Percentiles rank a stretch among this genome's conserved stretches.
phyloP scores from a whole-genome alignment of 495 filamentous ascomycete species.

The Annulohypoxylon nitens region DNA sequence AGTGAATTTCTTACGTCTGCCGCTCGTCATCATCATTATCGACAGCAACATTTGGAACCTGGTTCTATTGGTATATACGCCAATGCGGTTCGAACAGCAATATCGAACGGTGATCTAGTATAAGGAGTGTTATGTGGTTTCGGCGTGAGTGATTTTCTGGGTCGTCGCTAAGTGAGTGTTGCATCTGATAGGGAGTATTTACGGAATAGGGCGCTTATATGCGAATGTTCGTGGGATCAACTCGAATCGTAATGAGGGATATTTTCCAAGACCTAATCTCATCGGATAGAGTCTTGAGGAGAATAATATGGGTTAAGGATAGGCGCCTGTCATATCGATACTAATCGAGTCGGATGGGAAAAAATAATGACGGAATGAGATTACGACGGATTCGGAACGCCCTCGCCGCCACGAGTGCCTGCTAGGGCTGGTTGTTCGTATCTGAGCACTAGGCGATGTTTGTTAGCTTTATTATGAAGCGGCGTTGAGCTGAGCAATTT shows the following conservation, averaged over 20 bases:
- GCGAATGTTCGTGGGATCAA: background rate
- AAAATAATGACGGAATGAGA: conserved; percentile 25
- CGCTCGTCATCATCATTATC: background rate
- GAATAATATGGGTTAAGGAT: background rate
- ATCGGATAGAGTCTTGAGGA: background rate
- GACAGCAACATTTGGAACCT: background rate
- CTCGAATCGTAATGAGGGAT: background rate
- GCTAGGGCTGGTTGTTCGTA: background rate
- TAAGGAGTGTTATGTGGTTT: background rate
- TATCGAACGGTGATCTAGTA: background rate
- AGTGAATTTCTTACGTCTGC: background rate
- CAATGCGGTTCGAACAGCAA: background rate
- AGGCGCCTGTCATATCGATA: conserved; percentile 2
- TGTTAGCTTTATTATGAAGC: background rate
- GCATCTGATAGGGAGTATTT: background rate
- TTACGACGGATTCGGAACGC: conserved; percentile 2
- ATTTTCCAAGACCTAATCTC: background rate
- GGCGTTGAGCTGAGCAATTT: background rate
- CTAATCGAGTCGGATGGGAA: conserved; percentile 3
- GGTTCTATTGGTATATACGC: background rate
- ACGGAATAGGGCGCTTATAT: background rate
- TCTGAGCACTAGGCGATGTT: background rate
- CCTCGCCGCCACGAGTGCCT: background rate
- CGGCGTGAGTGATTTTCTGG: background rate
- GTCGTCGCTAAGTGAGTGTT: conserved; percentile 5